Evolutionary conservation across 2,329 filamentous ascomycete genomes (phyloP), one percentile per base, ranked within the genome.

Genomic region (Balansia obtecta): DNA sequence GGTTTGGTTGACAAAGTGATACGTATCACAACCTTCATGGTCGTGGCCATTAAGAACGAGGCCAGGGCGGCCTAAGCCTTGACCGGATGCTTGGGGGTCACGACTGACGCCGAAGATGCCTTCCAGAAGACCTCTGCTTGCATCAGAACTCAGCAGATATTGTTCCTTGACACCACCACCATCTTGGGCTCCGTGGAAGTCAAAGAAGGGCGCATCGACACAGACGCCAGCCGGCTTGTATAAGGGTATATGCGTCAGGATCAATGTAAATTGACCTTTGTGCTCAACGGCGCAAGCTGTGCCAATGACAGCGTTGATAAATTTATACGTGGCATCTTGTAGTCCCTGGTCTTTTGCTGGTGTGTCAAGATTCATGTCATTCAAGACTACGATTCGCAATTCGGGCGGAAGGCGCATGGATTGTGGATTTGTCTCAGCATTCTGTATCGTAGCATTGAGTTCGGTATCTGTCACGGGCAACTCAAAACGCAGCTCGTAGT

Each of bases 41-140:
- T 98, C 93, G 63, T 98, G 93, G 0, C 93, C 93, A 46, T 90
- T 96, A 39, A 98, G 69, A 27, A 98, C 82, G 6, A 97, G 69
- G 1, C 91, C 90, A 9, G 73, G 76, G 15, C 88, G 74, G 1
- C 88, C 88, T 48, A 70, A 69, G 1, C 88, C 88, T 11, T 67
- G 63, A 0, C 72, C 80, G 0, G 79, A 71, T 0, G 79, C 84
- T 32, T 70, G 65, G 1, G 69, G 59, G 54, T 86, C 76, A 6
- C 77, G 79, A 59, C 73, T 86, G 67, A 93, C 80, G 11, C 88
- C 88, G 56, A 88, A 90, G 2, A 97, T 77, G 1, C 88, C 87
- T 65, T 94, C 83, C 1, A 96, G 69, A n/a, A 96, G 80, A 1
- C 83, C 84, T 48, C 75, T 77, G 59, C 82, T 88, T 4, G 85